These are phyloP conservation scores for Spirogloea muscicola DNA, from an alignment of 139 green algal species.

Conservation along the genomic window DNA sequence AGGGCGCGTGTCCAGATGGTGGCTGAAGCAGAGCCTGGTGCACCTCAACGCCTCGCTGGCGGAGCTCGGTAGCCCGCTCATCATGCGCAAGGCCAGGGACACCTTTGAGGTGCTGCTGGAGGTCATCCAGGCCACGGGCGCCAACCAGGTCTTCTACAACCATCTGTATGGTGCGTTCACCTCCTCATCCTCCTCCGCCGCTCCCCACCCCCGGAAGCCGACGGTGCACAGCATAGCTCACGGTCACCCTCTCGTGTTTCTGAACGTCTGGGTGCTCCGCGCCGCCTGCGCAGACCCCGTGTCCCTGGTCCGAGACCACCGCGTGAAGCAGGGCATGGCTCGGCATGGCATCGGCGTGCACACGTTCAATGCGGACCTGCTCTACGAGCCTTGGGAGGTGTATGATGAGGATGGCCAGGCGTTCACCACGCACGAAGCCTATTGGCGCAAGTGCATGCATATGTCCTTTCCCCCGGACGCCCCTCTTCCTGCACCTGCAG, in stretches of 20 bases:
- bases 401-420: constrained; percentile 63
- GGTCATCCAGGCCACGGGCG: constrained; percentile 59
- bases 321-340: constrained; percentile 68
- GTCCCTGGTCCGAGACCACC: constrained; percentile 80
- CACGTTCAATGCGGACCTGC: constrained; percentile 81
- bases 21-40: constrained; percentile 55
- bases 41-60: constrained; percentile 58
- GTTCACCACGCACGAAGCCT: constrained; percentile 73
- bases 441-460: constrained; percentile 66
- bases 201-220: background rate
- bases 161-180: constrained; percentile 70
- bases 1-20: constrained; percentile 41
- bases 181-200: background rate
- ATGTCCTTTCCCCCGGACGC: constrained; percentile 15
- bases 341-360: constrained; percentile 46
- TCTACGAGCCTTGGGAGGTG: constrained; percentile 90
- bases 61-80: constrained; percentile 66
- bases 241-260: background rate
- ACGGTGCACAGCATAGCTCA: background rate
- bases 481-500: constrained; percentile 31
- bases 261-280: background rate
- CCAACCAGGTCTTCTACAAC: constrained; percentile 81
- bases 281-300: constrained; percentile 66
- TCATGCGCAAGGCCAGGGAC: constrained; percentile 60
- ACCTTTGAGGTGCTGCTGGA: constrained; percentile 56